These are phyloP conservation scores for Thelonectria discophora DNA, from an alignment of 2,329 filamentous ascomycete genomes.

Conservation along the genomic window DNA sequence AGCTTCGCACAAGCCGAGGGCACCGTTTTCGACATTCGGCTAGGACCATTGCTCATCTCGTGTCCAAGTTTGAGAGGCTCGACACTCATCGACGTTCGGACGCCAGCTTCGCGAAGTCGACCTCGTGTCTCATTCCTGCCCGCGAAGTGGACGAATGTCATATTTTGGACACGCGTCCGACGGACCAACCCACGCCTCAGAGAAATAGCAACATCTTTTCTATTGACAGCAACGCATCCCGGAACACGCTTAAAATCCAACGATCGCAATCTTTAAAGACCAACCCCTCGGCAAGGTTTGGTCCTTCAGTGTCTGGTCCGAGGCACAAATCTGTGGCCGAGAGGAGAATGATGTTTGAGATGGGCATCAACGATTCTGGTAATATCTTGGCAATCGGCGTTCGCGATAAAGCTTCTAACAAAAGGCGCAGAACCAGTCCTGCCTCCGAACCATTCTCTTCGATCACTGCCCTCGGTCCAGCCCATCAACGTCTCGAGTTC, in stretches of 20 bases:
- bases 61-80: constrained; percentile 49
- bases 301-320: constrained; percentile 8
- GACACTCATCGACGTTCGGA: constrained; percentile 30
- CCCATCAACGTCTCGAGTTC: constrained; percentile 30
- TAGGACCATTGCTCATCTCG: constrained; percentile 43
- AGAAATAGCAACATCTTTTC: constrained; percentile 15
- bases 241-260: constrained; percentile 5
- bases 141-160: not conserved
- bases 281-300: constrained; percentile 6
- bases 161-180: not conserved
- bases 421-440: not conserved
- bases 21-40: constrained; percentile 15
- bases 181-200: not conserved
- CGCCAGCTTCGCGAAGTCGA: not conserved
- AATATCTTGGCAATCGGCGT: not conserved
- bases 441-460: not conserved
- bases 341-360: constrained; percentile 38
- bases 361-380: constrained; percentile 11
- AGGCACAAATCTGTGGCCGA: constrained; percentile 39
- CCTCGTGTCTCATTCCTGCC: not conserved
- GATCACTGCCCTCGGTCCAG: constrained; percentile 4
- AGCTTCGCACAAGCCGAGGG: constrained; percentile 18
- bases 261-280: constrained; percentile 29
- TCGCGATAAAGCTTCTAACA: constrained; percentile 4
- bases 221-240: constrained; percentile 18